A percentile compares a stretch with the other conserved stretches of the same genome.
Evolutionary conservation across 352 stramenopile species (phyloP).

Genomic region (Hyaloperonospora arabidopsidis): DNA sequence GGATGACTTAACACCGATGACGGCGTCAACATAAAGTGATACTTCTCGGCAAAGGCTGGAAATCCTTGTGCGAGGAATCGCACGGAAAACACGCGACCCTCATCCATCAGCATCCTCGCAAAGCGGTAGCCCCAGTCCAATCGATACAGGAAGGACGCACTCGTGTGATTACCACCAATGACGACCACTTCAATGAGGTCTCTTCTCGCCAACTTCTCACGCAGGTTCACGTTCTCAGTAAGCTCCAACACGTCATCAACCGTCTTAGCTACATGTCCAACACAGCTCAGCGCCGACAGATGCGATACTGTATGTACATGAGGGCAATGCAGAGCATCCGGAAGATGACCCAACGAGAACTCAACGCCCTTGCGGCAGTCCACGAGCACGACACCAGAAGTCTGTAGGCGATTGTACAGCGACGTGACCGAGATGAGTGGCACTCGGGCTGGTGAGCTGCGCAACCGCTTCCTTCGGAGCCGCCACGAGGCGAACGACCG

Average conservation of each 20-base stretch:
- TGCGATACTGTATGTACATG: constrained; percentile 17
- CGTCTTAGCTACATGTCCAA: constrained; percentile 19
- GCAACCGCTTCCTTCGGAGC: constrained; percentile 23
- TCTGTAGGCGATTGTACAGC: constrained; percentile 74
- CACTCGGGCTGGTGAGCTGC: constrained; percentile 28
- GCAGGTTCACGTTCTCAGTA: constrained; percentile 28
- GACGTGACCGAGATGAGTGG: constrained; percentile 53
- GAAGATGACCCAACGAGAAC: constrained; percentile 38
- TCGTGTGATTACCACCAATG: constrained; percentile 46
- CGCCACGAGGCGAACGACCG: constrained; percentile 23
- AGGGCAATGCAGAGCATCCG: constrained; percentile 48
- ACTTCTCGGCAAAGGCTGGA: constrained; percentile 54
- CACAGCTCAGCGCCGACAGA: constrained; percentile 19
- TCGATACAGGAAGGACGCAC: constrained; percentile 40
- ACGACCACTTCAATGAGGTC: constrained; percentile 73
- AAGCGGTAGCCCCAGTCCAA: constrained; percentile 69
- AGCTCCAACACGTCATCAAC: constrained; percentile 50
- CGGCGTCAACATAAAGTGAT: constrained; percentile 51
- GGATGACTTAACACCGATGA: constrained; percentile 4
- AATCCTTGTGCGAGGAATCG: constrained; percentile 62
- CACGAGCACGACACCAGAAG: constrained; percentile 49
- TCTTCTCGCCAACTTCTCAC: constrained; percentile 38
- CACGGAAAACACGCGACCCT: constrained; percentile 67
- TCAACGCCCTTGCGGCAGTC: constrained; percentile 54
- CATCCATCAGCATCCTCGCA: constrained; percentile 48